These are phyloP conservation scores for Chrysoporthe cubensis DNA, from an alignment of 2,329 filamentous ascomycete species.

Conservation along the genomic window DNA sequence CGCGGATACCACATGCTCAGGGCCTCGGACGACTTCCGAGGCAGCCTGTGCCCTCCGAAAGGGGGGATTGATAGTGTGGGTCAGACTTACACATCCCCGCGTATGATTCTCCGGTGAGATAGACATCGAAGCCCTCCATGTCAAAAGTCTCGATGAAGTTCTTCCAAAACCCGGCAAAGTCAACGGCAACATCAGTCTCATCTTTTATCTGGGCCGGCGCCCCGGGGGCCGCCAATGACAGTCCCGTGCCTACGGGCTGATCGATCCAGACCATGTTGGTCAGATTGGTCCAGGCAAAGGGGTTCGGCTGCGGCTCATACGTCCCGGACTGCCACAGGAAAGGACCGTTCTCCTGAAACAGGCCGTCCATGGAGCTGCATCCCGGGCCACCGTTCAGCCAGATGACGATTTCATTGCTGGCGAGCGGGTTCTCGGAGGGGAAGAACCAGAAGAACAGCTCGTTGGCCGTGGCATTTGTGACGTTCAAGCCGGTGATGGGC, in stretches of 20 bases:
- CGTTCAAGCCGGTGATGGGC: constrained; percentile 51
- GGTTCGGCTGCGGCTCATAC: constrained; percentile 62
- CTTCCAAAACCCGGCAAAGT: constrained; percentile 75
- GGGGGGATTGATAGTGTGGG: not conserved
- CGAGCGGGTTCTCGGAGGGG: constrained; percentile 55
- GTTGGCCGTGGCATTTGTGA: constrained; percentile 45
- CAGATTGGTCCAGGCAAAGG: constrained; percentile 71
- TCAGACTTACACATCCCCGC: constrained; percentile 45
- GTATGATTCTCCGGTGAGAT: constrained; percentile 71
- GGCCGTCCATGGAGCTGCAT: constrained; percentile 63
- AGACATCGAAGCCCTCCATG: constrained; percentile 66
- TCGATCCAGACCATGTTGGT: constrained; percentile 77
- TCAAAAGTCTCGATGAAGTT: constrained; percentile 71
- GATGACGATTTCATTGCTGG: constrained; percentile 63
- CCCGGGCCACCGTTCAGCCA: constrained; percentile 64
- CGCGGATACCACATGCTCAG: not conserved
- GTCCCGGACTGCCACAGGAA: constrained; percentile 71
- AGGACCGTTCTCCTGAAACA: constrained; percentile 75
- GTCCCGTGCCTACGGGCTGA: constrained; percentile 66
- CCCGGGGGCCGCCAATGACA: constrained; percentile 55
- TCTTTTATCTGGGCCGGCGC: constrained; percentile 61
- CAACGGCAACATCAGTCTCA: constrained; percentile 64
- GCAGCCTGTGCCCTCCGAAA: no score
- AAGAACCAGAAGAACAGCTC: constrained; percentile 70
- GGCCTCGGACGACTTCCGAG: not conserved